These are phyloP conservation scores for Beauveria brongniartii DNA, from an alignment of 2,329 filamentous ascomycete genomes.

Conservation along the genomic window DNA sequence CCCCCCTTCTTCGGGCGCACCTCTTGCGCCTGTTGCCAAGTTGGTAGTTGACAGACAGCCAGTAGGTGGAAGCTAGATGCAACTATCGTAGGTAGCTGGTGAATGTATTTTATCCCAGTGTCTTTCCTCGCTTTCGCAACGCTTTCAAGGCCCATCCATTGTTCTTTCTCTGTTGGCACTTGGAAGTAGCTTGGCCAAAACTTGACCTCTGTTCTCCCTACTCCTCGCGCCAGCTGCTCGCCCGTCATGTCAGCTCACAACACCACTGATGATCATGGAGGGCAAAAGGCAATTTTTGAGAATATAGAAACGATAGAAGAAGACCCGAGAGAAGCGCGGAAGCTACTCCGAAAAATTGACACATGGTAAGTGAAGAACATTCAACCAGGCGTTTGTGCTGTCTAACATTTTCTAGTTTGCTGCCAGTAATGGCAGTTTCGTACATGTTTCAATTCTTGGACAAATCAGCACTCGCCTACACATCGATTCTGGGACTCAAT, in stretches of 20 bases:
- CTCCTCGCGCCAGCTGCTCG: neutral
- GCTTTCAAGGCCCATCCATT: neutral
- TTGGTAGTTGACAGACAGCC: neutral
- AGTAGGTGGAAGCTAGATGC: too few species aligned
- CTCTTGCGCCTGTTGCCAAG: neutral
- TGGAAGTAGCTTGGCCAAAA: neutral
- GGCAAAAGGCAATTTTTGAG: neutral
- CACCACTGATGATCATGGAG: neutral
- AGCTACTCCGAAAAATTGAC: neutral
- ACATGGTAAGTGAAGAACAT: neutral
- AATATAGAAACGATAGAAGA: neutral
- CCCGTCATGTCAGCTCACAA: neutral
- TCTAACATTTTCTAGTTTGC: slow-evolving; percentile 27
- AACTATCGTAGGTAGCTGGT: too few species aligned
- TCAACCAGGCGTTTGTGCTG: too few species aligned
- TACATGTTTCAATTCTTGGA: slow-evolving; percentile 56
- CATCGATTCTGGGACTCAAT: slow-evolving; percentile 40
- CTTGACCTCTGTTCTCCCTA: neutral
- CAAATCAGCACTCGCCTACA: slow-evolving; percentile 48
- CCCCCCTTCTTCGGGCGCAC: neutral
- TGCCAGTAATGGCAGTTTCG: slow-evolving; percentile 42
- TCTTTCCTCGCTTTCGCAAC: too few species aligned
- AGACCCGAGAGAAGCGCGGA: neutral
- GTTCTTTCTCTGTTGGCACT: too few species aligned
- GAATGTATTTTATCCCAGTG: too few species aligned